These are phyloP conservation scores for Zygnema cylindricum DNA, from an alignment of 139 green algal genomes.

Conservation along the genomic window DNA sequence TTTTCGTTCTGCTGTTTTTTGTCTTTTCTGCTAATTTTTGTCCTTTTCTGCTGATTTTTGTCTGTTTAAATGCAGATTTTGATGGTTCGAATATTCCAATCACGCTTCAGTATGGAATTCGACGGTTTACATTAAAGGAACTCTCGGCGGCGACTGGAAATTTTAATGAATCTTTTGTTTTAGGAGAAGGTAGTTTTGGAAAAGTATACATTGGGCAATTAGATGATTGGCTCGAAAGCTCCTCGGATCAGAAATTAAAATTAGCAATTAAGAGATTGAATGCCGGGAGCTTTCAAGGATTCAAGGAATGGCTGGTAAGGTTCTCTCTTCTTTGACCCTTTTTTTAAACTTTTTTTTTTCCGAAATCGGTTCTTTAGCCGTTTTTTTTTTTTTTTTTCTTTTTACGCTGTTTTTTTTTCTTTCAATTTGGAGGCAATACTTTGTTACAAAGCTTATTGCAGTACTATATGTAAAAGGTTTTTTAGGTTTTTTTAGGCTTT, in stretches of 20 bases:
- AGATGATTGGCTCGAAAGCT: constrained; percentile 11
- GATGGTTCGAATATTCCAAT: not conserved
- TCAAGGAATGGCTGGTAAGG: constrained; percentile 51
- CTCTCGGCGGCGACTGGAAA: constrained; percentile 1
- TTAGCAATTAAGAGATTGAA: constrained; percentile 52
- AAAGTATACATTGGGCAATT: constrained; percentile 24
- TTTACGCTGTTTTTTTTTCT: no score
- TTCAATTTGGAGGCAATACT: no score
- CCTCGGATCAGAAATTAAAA: not conserved
- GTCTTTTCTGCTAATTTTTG: not conserved
- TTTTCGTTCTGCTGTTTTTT: not conserved
- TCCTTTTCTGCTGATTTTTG: not conserved
- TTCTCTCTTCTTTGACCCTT: not conserved
- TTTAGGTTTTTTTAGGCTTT: no score
- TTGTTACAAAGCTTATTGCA: no score
- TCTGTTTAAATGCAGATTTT: not conserved
- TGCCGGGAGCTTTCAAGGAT: constrained; percentile 42
- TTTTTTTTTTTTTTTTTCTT: no score
- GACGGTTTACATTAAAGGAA: constrained; percentile 23
- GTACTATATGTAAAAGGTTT: no score
- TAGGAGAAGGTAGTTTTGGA: constrained; percentile 27
- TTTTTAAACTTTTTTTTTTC: no score
- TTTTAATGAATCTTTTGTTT: constrained; percentile 4
- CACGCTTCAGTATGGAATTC: not conserved
- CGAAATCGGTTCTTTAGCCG: not conserved